phyloP scores from a whole-genome alignment of 1,139 yeast species.

The Hyphopichia burtonii region DNA sequence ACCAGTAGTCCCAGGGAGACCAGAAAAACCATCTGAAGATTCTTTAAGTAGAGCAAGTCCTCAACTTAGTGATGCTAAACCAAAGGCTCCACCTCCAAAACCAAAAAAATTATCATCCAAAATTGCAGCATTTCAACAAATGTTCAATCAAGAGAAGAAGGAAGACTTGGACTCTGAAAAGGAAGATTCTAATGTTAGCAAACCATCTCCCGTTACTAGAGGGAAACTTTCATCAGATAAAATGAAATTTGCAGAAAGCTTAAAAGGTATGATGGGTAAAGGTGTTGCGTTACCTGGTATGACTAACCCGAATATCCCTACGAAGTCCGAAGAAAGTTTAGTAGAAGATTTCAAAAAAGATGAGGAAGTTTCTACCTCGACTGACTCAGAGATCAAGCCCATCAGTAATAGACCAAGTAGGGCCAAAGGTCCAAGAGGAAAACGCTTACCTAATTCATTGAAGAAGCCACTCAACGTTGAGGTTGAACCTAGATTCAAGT shows the following conservation, averaged over 20 bases:
- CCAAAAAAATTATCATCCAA: slow-evolving; percentile 76
- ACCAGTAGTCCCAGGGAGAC: neutral
- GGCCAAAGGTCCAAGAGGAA: slow-evolving; percentile 75
- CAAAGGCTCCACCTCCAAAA: slow-evolving; percentile 59
- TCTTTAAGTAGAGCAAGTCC: neutral
- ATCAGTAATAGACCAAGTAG: slow-evolving; percentile 29
- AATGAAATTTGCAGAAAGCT: slow-evolving; percentile 50
- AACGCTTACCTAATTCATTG: slow-evolving; percentile 67
- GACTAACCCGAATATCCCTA: slow-evolving; percentile 29
- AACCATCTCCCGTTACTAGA: slow-evolving; percentile 7
- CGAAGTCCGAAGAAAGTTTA: neutral
- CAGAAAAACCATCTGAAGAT: neutral
- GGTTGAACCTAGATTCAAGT: slow-evolving; percentile 24
- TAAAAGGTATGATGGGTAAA: slow-evolving; percentile 57
- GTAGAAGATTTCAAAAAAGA: slow-evolving; percentile 6
- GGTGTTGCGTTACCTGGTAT: slow-evolving; percentile 66
- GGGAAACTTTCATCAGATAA: slow-evolving; percentile 32
- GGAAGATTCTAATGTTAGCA: slow-evolving; percentile 4
- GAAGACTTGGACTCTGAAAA: slow-evolving; percentile 8
- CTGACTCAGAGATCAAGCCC: neutral
- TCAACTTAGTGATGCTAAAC: slow-evolving; percentile 7
- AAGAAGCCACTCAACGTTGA: slow-evolving; percentile 45
- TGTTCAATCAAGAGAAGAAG: slow-evolving; percentile 42
- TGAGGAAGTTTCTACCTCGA: too few species aligned
- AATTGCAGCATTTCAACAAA: slow-evolving; percentile 77